These are phyloP conservation scores for Postia placenta DNA, from an alignment of 768 basidiomycete species.

Conservation along the genomic window DNA sequence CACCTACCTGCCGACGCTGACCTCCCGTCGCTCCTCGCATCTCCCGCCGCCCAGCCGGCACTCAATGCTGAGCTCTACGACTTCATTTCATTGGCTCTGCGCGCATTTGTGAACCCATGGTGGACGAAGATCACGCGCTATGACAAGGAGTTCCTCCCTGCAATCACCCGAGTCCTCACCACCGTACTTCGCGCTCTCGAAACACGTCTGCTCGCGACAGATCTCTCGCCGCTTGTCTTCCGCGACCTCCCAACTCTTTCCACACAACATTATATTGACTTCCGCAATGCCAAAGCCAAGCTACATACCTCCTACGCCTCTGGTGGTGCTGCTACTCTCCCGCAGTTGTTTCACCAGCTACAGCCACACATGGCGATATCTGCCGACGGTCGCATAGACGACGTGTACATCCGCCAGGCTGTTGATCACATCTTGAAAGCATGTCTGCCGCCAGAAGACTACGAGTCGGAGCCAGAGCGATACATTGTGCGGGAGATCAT, in stretches of 20 bases:
- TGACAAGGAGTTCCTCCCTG: constrained; percentile 77
- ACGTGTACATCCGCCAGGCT: constrained; percentile 73
- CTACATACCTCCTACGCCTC: constrained; percentile 63
- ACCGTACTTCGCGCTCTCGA: constrained; percentile 58
- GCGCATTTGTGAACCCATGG: constrained; percentile 80
- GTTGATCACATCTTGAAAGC: constrained; percentile 70
- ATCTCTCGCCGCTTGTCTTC: constrained; percentile 58
- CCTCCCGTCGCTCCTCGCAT: constrained; percentile 48
- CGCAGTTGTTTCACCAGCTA: constrained; percentile 69
- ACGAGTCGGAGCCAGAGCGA: constrained; percentile 72
- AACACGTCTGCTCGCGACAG: constrained; percentile 42
- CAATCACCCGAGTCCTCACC: constrained; percentile 54
- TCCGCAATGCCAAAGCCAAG: constrained; percentile 60
- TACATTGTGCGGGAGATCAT: constrained; percentile 80
- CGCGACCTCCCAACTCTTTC: constrained; percentile 59
- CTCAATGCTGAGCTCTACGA: constrained; percentile 71
- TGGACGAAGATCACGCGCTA: constrained; percentile 80
- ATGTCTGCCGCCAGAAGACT: constrained; percentile 76
- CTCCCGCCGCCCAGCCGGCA: constrained; percentile 39
- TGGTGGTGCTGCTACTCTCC: constrained; percentile 55
- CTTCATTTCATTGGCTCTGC: constrained; percentile 70
- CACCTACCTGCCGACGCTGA: constrained; percentile 34
- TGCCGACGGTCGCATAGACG: constrained; percentile 57
- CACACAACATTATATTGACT: constrained; percentile 75
- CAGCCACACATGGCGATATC: constrained; percentile 83